Conservation (phyloP, 2,329 filamentous ascomycete species). For the Neofusicoccum laricinum region DNA sequence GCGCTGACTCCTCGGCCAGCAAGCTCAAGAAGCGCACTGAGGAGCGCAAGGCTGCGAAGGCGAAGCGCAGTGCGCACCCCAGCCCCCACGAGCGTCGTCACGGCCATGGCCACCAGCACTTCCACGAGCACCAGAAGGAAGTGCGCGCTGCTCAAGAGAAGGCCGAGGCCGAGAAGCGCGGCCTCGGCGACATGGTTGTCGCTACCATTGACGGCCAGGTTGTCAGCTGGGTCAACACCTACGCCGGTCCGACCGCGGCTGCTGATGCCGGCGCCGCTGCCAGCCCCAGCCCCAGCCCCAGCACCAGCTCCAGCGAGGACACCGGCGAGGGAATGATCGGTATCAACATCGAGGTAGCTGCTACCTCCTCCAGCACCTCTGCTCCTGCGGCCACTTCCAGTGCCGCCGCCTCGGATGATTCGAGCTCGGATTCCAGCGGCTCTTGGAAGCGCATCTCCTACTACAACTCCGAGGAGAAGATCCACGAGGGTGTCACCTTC, state of each 20-base stretch:
- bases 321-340: background rate
- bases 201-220: conserved; percentile 59
- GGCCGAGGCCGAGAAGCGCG: conserved; percentile 45
- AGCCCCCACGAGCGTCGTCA: conserved; percentile 28
- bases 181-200: conserved; percentile 49
- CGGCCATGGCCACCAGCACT: conserved; percentile 50
- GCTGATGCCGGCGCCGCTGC: conserved; percentile 19
- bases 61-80: conserved; percentile 23
- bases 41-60: conserved; percentile 29
- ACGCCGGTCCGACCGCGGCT: conserved; percentile 32
- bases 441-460: conserved; percentile 34
- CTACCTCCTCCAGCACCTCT: background rate
- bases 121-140: conserved; percentile 44
- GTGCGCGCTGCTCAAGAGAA: conserved; percentile 24
- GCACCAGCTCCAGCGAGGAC: conserved; percentile 5
- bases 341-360: conserved; percentile 16
- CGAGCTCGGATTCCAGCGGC: conserved; percentile 1
- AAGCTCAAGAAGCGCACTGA: conserved; percentile 17
- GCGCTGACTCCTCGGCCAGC: conserved; percentile 38
- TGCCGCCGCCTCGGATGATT: conserved; percentile 22
- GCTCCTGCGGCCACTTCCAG: conserved; percentile 16
- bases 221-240: conserved; percentile 60
- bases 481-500: conserved; percentile 9
- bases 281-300: too few species aligned
- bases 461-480: conserved; percentile 28